Evolutionary conservation across 202 grass and related monocot genomes (phyloP).

Genomic region (Alloteropsis angusta): DNA sequence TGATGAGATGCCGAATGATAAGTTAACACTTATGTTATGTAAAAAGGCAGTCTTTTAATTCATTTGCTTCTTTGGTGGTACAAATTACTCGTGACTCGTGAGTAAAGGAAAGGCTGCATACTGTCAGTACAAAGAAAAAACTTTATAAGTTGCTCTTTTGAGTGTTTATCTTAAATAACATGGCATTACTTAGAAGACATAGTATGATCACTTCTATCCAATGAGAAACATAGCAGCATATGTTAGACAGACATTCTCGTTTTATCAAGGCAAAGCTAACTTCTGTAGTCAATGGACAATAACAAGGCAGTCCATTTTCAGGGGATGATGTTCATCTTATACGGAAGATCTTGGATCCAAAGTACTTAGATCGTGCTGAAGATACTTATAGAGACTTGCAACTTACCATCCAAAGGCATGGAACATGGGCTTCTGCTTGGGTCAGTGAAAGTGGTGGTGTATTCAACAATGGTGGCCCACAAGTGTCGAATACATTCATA

Average conservation of each 20-base stretch:
- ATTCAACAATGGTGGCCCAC: constrained; percentile 73
- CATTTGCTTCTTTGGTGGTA: neutral
- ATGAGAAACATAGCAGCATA: neutral
- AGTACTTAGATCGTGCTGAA: constrained; percentile 58
- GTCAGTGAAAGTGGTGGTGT: constrained; percentile 92
- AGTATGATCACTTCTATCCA: neutral
- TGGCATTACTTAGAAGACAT: neutral
- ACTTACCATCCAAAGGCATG: constrained; percentile 80
- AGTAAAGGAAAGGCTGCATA: neutral
- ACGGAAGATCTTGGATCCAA: constrained; percentile 79
- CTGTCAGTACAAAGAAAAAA: neutral
- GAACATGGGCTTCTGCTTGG: constrained; percentile 81
- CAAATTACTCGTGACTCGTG: neutral
- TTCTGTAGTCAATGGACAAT: neutral
- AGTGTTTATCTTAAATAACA: neutral
- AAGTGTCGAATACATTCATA: constrained; percentile 83
- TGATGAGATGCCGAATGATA: neutral
- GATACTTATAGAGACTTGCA: constrained; percentile 81
- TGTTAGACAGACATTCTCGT: neutral
- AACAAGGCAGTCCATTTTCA: constrained; percentile 23
- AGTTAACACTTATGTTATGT: neutral
- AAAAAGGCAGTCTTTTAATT: neutral
- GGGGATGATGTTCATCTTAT: constrained; percentile 67
- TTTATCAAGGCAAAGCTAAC: neutral
- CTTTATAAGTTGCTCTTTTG: neutral